Percentiles rank a stretch among this genome's conserved stretches.
Evolutionary conservation across 1,284 basidiomycete genomes (phyloP).

Genomic region (Stereum hirsutum): DNA sequence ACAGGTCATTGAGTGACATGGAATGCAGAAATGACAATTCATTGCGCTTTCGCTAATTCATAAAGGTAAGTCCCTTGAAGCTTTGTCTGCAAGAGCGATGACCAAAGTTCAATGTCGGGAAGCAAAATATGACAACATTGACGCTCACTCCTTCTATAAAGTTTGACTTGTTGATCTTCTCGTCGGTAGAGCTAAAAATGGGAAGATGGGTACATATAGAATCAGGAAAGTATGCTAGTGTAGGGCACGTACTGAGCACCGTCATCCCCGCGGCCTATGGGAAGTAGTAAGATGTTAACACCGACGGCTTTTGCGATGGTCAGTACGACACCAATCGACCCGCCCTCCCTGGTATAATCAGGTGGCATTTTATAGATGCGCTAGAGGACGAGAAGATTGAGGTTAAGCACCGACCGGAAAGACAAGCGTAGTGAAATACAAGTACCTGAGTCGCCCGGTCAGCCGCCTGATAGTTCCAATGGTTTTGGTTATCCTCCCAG

Average conservation of each 20-base stretch:
- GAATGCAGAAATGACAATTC: too few species aligned
- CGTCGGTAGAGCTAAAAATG: constrained; percentile 73
- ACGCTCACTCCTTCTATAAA: constrained; percentile 81
- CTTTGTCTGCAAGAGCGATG: constrained; percentile 42
- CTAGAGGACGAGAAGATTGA: constrained; percentile 23
- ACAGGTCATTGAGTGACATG: too few species aligned
- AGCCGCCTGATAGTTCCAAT: constrained; percentile 95
- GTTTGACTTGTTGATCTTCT: constrained; percentile 92
- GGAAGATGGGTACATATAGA: background rate
- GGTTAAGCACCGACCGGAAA: background rate
- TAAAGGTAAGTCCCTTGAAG: constrained; percentile 79
- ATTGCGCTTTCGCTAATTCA: too few species aligned
- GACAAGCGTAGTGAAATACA: constrained; percentile 1
- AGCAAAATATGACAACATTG: background rate
- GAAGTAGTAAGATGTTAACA: constrained; percentile 78
- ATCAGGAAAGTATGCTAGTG: background rate
- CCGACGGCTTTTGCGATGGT: constrained; percentile 88
- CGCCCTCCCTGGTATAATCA: constrained; percentile 89
- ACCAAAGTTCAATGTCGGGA: background rate
- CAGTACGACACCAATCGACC: constrained; percentile 92
- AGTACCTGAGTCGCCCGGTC: constrained; percentile 68
- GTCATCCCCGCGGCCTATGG: constrained; percentile 91
- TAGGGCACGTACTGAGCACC: constrained; percentile 69
- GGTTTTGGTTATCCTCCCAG: constrained; percentile 79
- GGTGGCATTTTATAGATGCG: constrained; percentile 76